Evolutionary conservation across 352 stramenopile species (phyloP), one percentile per base, ranked within the genome.

Genomic region (Globisporangium nodosum): DNA sequence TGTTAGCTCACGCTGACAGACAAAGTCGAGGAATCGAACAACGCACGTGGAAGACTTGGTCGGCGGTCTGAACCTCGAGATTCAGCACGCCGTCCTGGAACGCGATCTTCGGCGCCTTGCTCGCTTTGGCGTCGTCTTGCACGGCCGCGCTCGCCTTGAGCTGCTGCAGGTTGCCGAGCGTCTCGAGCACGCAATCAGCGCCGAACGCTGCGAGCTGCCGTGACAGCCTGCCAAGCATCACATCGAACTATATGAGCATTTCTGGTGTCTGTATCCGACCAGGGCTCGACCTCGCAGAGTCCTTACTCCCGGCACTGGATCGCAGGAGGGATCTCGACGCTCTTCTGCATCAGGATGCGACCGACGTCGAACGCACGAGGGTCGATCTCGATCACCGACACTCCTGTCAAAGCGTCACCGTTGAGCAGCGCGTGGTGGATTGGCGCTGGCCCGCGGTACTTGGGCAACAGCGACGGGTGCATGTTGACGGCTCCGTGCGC

Each of bases 331-430:
- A 94, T 74, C 33, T 58, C 51, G 31, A 80, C 61, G 24, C 54
- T 24, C 42, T 78, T 69, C 46, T 90, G 83, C 9, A 87, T 61
- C 40, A 94, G 53, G 60, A 94, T 85, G 49, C 85, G 85, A 8
- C 85, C 85, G 33, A 92, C 83, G 51, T 94, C 85, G 56, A 94
- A 94, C 47, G 82, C 82, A 1, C 72, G 75, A 4, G 84, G 82
- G 57, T 96, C 87, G 49, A 96, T 93, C 62, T 94, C 80, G 47
- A 95, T 94, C 16, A 96, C 72, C 15, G 87, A 95, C 31, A 95
- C 76, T 33, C 87, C 87, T 1, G 87, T 96, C 3, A 52, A 73
- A 4, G 48, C 48, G 45, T 96, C 87, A 27, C 86, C 87, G 50
- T 95, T 85, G 16, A 93, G 63, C 31, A 96, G 73, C 50, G 82